Evolutionary conservation across 2,329 filamentous ascomycete genomes (phyloP).

Genomic region (Fusarium sarcochroum): DNA sequence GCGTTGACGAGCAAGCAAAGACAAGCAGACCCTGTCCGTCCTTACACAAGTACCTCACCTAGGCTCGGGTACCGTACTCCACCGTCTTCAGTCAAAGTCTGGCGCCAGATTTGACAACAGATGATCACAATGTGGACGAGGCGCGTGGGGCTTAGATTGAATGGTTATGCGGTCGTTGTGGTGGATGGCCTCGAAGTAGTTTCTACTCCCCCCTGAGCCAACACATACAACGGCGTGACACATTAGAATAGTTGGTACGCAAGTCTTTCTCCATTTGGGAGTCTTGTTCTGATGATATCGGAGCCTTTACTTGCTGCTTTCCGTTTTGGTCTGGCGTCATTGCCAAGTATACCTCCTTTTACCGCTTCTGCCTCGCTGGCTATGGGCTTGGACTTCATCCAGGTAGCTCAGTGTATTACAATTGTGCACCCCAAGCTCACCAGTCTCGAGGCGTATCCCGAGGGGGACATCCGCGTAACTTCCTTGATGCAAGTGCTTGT

Average conservation of each 20-base stretch:
- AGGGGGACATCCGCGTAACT: constrained; percentile 15
- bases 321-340: not conserved
- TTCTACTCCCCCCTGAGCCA: constrained; percentile 22
- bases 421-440: not conserved
- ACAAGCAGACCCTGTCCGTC: constrained; percentile 12
- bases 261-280: not conserved
- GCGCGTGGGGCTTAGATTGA: constrained; percentile 17
- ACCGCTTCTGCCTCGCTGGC: not conserved
- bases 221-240: not conserved
- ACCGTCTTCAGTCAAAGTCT: constrained; percentile 1
- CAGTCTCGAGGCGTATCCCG: constrained; percentile 20
- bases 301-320: not conserved
- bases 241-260: not conserved
- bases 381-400: not conserved
- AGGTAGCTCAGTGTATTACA: constrained; percentile 14
- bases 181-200: constrained; percentile 23
- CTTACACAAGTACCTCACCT: not conserved
- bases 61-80: not conserved
- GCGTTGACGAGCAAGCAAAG: not conserved
- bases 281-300: not conserved
- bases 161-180: constrained; percentile 20
- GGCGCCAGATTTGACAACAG: constrained; percentile 4
- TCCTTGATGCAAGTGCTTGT: constrained; percentile 30
- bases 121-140: constrained; percentile 8
- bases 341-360: constrained; percentile 1